Evolutionary conservation across 208 protist genomes (phyloP), one percentile per base, ranked within the genome.

Genomic region (Wallacemonas sp.): DNA sequence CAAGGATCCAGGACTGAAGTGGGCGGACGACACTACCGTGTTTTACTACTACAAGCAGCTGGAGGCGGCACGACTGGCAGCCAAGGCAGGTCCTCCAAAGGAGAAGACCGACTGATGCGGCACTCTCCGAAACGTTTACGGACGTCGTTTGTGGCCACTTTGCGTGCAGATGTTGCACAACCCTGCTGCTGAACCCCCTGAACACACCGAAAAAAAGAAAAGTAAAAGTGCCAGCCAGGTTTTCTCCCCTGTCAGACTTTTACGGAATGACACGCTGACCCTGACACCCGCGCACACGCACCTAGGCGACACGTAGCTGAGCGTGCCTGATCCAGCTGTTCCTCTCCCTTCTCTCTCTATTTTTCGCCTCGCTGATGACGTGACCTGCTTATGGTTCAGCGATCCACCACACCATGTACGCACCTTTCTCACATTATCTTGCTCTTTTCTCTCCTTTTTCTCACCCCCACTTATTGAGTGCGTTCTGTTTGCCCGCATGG

Each of bases 21-120:
- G 74, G 70, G 83, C 79, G 0, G 65, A 84, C 62, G 68, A 88
- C 36, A 72, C n/a, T 0, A 72, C 70, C 16, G 83, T 90, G 36
- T 78, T 77, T 34, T 16, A 79, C 32, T 94, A 90, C 70, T 84
- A 94, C 48, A 58, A 78, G 34, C 61, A 72, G 36, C 83, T 83
- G 34, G 47, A 82, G 33, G 69, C 65, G 14, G 69, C 66, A 46
- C 32, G 58, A n/a, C 27, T n/a, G 6, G 49, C 30, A 39, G 65
- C 32, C 5, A 66, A 61, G 30, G 30, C 52, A 16, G 52, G 24
- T 6, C 17, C 33, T 27, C 17, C 44, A 26, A 49, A 49, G 57
- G 39, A 33, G 0, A 49, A 63, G 23, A 33, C 6, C 19, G 57
- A 49, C 24, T 63, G 16, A 41, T 6, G 6, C 9, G 14, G 38